phyloP scores from a whole-genome alignment of 768 basidiomycete genomes.

The Hirschioporus abietinus region DNA sequence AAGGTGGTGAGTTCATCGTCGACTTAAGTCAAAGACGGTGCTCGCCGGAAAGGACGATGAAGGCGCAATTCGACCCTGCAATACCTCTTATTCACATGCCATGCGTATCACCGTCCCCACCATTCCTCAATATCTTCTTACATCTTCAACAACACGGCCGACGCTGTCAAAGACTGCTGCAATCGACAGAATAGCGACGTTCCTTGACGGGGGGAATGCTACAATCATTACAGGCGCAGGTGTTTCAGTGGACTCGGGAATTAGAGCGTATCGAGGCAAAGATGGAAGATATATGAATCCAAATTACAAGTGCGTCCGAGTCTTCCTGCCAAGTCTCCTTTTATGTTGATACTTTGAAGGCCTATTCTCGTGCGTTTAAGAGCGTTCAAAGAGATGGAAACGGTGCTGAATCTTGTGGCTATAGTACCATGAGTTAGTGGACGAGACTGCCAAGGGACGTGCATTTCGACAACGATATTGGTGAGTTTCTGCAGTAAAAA shows the following conservation, averaged over 20 bases:
- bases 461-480: slow-evolving; percentile 86
- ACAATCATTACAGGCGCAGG: slow-evolving; percentile 86
- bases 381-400: slow-evolving; percentile 52
- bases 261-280: slow-evolving; percentile 85
- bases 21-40: neutral
- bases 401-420: slow-evolving; percentile 17
- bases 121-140: slow-evolving; percentile 56
- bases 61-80: slow-evolving; percentile 8
- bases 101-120: slow-evolving; percentile 81
- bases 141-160: slow-evolving; percentile 33
- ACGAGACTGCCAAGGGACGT: slow-evolving; percentile 60
- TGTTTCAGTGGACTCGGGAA: slow-evolving; percentile 92
- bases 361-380: slow-evolving; percentile 18
- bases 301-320: slow-evolving; percentile 66
- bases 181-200: slow-evolving; percentile 54
- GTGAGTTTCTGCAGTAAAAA: slow-evolving; percentile 28
- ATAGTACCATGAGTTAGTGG: slow-evolving; percentile 80
- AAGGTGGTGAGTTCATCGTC: slow-evolving; percentile 30
- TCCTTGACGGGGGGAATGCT: slow-evolving; percentile 66
- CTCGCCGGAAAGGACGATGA: slow-evolving; percentile 4
- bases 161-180: slow-evolving; percentile 45
- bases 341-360: slow-evolving; percentile 11
- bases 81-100: slow-evolving; percentile 14
- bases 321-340: neutral
- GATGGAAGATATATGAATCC: slow-evolving; percentile 88